Evolutionary conservation across 441 rosid genomes (phyloP).

Genomic region (Brassica hybrid): DNA sequence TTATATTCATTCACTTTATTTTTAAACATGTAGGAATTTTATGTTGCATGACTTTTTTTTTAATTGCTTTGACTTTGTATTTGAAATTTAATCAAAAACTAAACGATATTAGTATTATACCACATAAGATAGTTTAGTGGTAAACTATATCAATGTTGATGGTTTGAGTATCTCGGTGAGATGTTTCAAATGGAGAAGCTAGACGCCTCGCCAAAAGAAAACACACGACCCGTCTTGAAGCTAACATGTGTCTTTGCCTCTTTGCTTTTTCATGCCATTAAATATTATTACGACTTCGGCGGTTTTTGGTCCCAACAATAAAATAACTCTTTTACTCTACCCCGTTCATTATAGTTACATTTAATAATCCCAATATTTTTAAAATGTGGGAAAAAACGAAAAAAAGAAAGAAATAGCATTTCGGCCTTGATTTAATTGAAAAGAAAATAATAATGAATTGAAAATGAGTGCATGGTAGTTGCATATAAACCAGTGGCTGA

Average conservation of each 20-base stretch:
- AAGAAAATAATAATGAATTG: not conserved
- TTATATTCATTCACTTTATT: no score
- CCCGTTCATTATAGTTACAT: conserved; percentile 22
- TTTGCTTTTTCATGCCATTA: conserved; percentile 42
- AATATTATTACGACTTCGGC: conserved; percentile 31
- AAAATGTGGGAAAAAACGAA: not conserved
- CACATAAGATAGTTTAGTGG: no score
- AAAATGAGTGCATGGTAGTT: conserved; percentile 24
- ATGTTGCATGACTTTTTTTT: no score
- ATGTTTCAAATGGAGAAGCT: conserved; percentile 4
- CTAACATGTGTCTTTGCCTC: conserved; percentile 39
- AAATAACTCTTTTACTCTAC: not conserved
- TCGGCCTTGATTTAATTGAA: conserved; percentile 6
- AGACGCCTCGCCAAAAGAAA: conserved; percentile 9
- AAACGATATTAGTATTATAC: no score
- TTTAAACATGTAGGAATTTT: no score
- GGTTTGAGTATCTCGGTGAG: not conserved
- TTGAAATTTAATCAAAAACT: no score
- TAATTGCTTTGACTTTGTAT: no score
- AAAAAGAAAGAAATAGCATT: conserved; percentile 10
- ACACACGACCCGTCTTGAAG: conserved; percentile 37
- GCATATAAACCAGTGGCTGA: conserved; percentile 37
- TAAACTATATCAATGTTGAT: not conserved
- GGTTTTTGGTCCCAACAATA: conserved; percentile 38
- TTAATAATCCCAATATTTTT: not conserved